Percentiles rank a stretch among this genome's conserved stretches.
These are phyloP conservation scores for Eucalyptus marginata DNA, from an alignment of 345 rosid genomes.

Conservation along the genomic window DNA sequence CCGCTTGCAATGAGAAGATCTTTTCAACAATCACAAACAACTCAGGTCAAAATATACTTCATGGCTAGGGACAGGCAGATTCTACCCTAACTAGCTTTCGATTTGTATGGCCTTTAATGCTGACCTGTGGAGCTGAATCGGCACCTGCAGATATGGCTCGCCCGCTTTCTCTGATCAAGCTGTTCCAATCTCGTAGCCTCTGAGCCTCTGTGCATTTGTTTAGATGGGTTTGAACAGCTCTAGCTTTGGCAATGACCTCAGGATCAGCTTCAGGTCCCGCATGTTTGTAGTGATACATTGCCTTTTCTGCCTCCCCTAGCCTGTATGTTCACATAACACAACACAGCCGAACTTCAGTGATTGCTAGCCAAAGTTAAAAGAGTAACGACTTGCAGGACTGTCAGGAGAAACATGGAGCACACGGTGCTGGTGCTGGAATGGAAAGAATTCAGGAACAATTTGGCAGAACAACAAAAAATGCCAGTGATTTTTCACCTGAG, in stretches of 20 bases:
- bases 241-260: conserved; percentile 54
- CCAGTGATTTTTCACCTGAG: conserved; percentile 37
- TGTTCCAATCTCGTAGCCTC: conserved; percentile 64
- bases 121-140: conserved; percentile 84
- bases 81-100: neutral
- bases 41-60: neutral
- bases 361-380: neutral
- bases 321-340: conserved; percentile 5
- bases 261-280: conserved; percentile 82
- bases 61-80: neutral
- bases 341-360: neutral
- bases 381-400: neutral
- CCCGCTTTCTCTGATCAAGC: conserved; percentile 37
- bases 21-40: neutral
- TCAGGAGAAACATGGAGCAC: neutral
- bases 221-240: conserved; percentile 37
- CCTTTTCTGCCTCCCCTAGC: conserved; percentile 85
- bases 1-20: conserved; percentile 87
- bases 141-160: conserved; percentile 60
- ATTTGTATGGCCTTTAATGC: conserved; percentile 5
- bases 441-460: neutral
- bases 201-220: conserved; percentile 64
- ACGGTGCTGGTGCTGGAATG: neutral
- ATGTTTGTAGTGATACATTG: conserved; percentile 75
- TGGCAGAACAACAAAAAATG: neutral